Conservation (phyloP, 768 basidiomycete genomes). For the Collybiopsis confluens region DNA sequence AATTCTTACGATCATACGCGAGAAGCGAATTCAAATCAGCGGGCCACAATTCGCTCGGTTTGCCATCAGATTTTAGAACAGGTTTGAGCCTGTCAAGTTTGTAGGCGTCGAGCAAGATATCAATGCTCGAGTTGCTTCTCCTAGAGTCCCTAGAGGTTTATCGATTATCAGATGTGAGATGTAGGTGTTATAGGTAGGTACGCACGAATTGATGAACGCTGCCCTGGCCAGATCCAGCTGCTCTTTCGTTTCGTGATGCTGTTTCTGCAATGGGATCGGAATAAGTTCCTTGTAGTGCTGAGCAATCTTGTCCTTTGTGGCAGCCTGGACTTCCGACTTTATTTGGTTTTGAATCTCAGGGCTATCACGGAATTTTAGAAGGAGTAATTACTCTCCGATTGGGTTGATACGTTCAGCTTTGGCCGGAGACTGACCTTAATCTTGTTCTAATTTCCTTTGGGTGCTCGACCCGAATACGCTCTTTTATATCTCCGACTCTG, state of each 20-base stretch:
- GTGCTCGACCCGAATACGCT: conserved; percentile 18
- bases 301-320: conserved; percentile 36
- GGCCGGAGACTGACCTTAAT: conserved; percentile 31
- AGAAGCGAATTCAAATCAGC: conserved; percentile 46
- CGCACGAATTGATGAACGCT: conserved; percentile 53
- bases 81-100: conserved; percentile 40
- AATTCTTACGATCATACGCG: conserved; percentile 51
- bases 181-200: conserved; percentile 8
- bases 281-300: conserved; percentile 44
- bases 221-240: conserved; percentile 39
- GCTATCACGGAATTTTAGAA: neutral
- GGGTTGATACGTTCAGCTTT: neutral
- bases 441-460: conserved; percentile 18
- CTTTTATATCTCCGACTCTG: conserved; percentile 19
- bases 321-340: conserved; percentile 10
- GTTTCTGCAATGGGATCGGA: conserved; percentile 41
- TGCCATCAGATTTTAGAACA: conserved; percentile 46
- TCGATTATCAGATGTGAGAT: neutral
- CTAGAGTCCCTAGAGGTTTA: neutral
- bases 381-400: neutral
- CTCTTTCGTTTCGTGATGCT: conserved; percentile 37
- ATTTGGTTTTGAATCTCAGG: neutral
- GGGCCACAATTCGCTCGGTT: conserved; percentile 43
- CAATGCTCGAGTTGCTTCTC: conserved; percentile 47
- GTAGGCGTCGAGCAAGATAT: conserved; percentile 34